A percentile compares a stretch with the other conserved stretches of the same genome.
Conservation (phyloP, 495 filamentous ascomycete species). For the Aspergillus ostianus region DNA sequence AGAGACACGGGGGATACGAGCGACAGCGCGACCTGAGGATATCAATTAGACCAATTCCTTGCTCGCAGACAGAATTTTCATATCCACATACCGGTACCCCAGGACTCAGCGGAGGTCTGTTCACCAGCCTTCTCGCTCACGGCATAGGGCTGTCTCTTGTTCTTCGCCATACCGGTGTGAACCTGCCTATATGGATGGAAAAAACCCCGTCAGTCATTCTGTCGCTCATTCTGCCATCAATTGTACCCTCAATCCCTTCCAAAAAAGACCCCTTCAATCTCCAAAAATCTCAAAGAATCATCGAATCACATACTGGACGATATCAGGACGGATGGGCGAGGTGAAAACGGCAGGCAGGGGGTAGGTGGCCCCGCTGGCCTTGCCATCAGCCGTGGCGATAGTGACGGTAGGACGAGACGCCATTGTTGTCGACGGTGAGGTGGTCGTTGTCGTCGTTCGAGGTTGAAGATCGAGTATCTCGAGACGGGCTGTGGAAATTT, state of each 20-base stretch:
- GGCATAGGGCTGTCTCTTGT: slow-evolving; percentile 98
- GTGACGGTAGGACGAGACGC: slow-evolving; percentile 92
- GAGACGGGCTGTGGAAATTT: slow-evolving; percentile 45
- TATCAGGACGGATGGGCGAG: slow-evolving; percentile 95
- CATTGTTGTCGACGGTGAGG: slow-evolving; percentile 61
- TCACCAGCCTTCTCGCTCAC: slow-evolving; percentile 99
- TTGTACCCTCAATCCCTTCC: not conserved
- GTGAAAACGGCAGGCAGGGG: slow-evolving; percentile 93
- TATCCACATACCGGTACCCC: slow-evolving; percentile 93
- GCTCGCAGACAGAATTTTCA: slow-evolving; percentile 12
- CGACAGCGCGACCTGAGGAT: slow-evolving; percentile 86
- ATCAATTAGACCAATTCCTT: slow-evolving; percentile 23
- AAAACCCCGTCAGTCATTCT: slow-evolving; percentile 33
- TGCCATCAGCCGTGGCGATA: slow-evolving; percentile 89
- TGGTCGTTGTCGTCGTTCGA: slow-evolving; percentile 46
- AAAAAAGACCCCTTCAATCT: slow-evolving; percentile 18
- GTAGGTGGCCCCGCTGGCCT: slow-evolving; percentile 78
- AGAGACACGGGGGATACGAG: slow-evolving; percentile 99
- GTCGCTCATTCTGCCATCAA: not conserved
- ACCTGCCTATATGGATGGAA: slow-evolving; percentile 56
- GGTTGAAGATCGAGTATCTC: slow-evolving; percentile 43
- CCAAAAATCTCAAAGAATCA: slow-evolving; percentile 10
- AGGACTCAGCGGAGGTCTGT: slow-evolving; percentile 99
- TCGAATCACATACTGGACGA: slow-evolving; percentile 73
- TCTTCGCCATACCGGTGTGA: slow-evolving; percentile 99